Conservation (phyloP, 2,329 filamentous ascomycete genomes). For the Escovopsis sp. region DNA sequence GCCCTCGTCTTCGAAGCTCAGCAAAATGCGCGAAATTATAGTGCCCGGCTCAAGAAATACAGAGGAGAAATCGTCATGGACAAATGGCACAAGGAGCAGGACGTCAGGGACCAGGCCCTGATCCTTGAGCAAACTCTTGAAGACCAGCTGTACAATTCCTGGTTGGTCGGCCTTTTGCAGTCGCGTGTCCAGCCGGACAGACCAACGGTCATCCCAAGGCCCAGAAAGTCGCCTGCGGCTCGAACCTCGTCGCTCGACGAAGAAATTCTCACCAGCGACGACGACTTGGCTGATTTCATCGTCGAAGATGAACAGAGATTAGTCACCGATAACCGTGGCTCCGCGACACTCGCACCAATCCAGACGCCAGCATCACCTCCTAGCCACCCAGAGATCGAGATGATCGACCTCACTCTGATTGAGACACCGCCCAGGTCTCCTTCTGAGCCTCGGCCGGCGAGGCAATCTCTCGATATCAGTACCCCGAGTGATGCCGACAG, state of each 20-base stretch:
- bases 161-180: constrained; percentile 33
- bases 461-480: constrained; percentile 14
- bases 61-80: constrained; percentile 35
- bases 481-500: constrained; percentile 8
- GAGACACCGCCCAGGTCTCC: constrained; percentile 7
- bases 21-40: constrained; percentile 25
- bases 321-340: not conserved
- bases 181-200: constrained; percentile 26
- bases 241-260: constrained; percentile 19
- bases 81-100: constrained; percentile 35
- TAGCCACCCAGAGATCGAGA: constrained; percentile 10
- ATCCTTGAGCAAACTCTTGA: constrained; percentile 51
- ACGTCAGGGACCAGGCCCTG: constrained; percentile 40
- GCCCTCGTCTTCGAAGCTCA: constrained; percentile 30
- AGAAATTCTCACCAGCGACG: constrained; percentile 36
- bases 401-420: constrained; percentile 18
- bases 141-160: constrained; percentile 39
- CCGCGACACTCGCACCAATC: not conserved
- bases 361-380: not conserved
- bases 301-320: constrained; percentile 13
- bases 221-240: constrained; percentile 1
- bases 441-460: not conserved
- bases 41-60: constrained; percentile 40
- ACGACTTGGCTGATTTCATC: constrained; percentile 36
- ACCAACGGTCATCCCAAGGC: constrained; percentile 11